Percentiles rank a stretch among this genome's conserved stretches.
These are phyloP conservation scores for Prunus kanzakura DNA, from an alignment of 306 rosid species.

Conservation along the genomic window DNA sequence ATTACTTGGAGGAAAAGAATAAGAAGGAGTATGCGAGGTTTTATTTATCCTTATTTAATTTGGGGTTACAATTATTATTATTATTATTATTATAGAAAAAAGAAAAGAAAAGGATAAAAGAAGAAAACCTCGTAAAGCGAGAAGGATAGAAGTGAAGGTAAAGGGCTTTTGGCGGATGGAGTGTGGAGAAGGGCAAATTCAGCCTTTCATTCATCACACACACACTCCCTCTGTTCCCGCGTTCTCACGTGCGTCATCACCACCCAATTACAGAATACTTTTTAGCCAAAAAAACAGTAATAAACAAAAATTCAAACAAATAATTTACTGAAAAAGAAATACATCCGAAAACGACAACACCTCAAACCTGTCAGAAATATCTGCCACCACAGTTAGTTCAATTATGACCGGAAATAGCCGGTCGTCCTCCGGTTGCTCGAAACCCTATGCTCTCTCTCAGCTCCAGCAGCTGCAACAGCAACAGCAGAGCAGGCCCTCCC, in stretches of 20 bases:
- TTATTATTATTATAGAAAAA: too few species aligned
- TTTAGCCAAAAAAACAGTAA: not conserved
- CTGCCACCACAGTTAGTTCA: slow-evolving; percentile 52
- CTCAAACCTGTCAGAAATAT: slow-evolving; percentile 56
- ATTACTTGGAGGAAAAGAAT: not conserved
- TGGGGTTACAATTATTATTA: not conserved
- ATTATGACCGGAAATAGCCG: slow-evolving; percentile 64
- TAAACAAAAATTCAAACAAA: not conserved
- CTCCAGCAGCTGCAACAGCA: not conserved
- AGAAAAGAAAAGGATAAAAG: not conserved
- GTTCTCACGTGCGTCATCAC: slow-evolving; percentile 76
- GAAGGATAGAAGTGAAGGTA: slow-evolving; percentile 15
- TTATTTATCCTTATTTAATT: not conserved
- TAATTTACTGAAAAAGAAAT: not conserved
- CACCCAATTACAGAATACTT: not conserved
- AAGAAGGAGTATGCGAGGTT: not conserved
- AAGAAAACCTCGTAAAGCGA: slow-evolving; percentile 40
- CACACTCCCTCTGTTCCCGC: slow-evolving; percentile 27
- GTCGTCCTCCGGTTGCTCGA: slow-evolving; percentile 51
- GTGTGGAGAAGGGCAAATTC: slow-evolving; percentile 49
- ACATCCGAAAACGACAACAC: slow-evolving; percentile 48
- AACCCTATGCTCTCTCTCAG: slow-evolving; percentile 41
- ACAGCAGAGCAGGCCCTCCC: not conserved
- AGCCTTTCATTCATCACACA: slow-evolving; percentile 43
- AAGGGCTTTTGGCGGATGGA: slow-evolving; percentile 33